A percentile compares a stretch with the other conserved stretches of the same genome.
These are phyloP conservation scores for Oropetium thomaeum DNA, from an alignment of 176 grass and related monocot species.

Conservation along the genomic window DNA sequence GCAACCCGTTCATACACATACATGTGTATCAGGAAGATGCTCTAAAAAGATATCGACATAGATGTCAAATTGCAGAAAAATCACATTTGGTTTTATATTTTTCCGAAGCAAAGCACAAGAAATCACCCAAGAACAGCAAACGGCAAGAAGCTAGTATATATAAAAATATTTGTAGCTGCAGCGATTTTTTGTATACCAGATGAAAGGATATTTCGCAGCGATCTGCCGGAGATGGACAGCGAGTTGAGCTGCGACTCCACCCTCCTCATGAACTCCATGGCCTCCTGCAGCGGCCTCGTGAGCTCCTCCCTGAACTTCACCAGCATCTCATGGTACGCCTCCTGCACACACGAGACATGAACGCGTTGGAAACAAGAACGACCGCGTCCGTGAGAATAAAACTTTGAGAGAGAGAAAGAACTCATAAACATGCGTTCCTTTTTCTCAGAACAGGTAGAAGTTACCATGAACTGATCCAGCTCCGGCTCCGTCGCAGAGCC, in stretches of 20 bases:
- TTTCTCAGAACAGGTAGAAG: background rate
- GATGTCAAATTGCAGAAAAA: constrained; percentile 4
- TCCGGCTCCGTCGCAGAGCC: constrained; percentile 76
- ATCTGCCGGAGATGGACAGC: constrained; percentile 81
- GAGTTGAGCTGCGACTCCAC: constrained; percentile 91
- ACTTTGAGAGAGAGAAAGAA: no score
- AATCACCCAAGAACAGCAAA: constrained; percentile 14
- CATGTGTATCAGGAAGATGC: constrained; percentile 4
- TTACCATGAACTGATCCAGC: constrained; percentile 98
- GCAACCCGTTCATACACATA: background rate
- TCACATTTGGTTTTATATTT: background rate
- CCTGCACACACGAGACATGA: constrained; percentile 28
- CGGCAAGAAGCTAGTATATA: background rate
- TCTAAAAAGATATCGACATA: background rate
- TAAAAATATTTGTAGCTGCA: background rate
- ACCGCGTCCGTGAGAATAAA: background rate
- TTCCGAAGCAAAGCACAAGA: background rate
- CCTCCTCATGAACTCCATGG: constrained; percentile 86
- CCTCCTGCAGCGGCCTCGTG: constrained; percentile 86
- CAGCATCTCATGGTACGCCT: constrained; percentile 98
- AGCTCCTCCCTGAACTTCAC: constrained; percentile 97
- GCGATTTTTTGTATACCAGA: constrained; percentile 56
- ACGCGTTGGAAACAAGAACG: background rate
- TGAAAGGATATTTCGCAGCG: constrained; percentile 68
- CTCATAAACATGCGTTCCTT: background rate